These are phyloP conservation scores for Nissolia schottii DNA, from an alignment of 306 rosid species.

Conservation along the genomic window DNA sequence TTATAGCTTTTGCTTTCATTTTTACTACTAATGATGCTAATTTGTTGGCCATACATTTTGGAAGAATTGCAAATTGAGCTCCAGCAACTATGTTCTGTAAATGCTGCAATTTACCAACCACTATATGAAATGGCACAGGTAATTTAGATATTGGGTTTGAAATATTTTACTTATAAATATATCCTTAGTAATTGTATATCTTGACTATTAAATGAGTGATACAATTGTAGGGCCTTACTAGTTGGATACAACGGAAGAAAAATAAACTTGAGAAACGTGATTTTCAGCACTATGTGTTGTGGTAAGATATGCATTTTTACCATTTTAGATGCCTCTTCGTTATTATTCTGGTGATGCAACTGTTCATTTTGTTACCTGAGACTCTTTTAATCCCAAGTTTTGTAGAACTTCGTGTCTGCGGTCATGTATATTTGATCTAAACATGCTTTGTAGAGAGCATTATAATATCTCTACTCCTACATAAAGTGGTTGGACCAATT, in stretches of 20 bases:
- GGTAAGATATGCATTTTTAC: conserved; percentile 46
- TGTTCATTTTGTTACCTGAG: conserved; percentile 1
- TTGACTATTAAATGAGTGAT: conserved; percentile 16
- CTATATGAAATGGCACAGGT: conserved; percentile 91
- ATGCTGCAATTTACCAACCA: conserved; percentile 68
- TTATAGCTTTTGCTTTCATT: conserved; percentile 14
- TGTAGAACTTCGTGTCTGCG: background rate
- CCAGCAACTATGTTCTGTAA: conserved; percentile 51
- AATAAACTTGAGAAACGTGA: conserved; percentile 65
- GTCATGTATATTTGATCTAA: conserved; percentile 7
- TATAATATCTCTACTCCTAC: too few species aligned
- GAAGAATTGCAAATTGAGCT: conserved; percentile 80
- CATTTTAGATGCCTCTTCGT: background rate
- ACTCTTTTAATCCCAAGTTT: conserved; percentile 2
- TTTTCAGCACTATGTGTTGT: conserved; percentile 77
- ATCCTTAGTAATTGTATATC: conserved; percentile 10
- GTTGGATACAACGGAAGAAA: conserved; percentile 80
- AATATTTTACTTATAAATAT: conserved; percentile 15
- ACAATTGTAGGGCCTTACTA: conserved; percentile 63
- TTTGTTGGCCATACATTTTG: conserved; percentile 25
- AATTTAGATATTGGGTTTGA: conserved; percentile 20
- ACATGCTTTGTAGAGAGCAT: background rate
- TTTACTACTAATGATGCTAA: conserved; percentile 23
- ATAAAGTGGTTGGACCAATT: too few species aligned
- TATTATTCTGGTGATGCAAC: background rate